Percentiles rank a stretch among this genome's conserved stretches.
These are phyloP conservation scores for Diaporthe batatas DNA, from an alignment of 2,329 filamentous ascomycete genomes.

Conservation along the genomic window DNA sequence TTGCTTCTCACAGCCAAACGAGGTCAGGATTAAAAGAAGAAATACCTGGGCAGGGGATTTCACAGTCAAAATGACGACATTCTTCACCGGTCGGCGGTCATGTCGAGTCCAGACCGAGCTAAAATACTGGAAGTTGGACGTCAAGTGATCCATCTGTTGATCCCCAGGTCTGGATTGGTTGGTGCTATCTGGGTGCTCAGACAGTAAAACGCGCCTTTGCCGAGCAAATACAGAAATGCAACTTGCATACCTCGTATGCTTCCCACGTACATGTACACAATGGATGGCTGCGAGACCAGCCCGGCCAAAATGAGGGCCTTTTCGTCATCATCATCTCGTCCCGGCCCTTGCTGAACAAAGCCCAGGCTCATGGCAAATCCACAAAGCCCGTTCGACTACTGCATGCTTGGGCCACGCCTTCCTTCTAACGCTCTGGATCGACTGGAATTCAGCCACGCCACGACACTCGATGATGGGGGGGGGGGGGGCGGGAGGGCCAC, in stretches of 20 bases:
- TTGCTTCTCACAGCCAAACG: not conserved
- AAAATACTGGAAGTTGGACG: conserved; percentile 12
- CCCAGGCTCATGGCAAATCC: not conserved
- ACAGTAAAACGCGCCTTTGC: conserved; percentile 4
- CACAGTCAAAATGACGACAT: conserved; percentile 27
- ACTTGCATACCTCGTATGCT: not conserved
- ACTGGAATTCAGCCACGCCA: conserved; percentile 24
- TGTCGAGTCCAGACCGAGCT: conserved; percentile 1
- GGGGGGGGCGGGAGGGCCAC: too few species aligned
- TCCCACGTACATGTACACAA: not conserved
- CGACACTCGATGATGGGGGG: conserved; percentile 6
- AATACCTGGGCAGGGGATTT: not conserved
- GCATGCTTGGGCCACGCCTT: not conserved
- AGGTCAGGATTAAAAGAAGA: not conserved
- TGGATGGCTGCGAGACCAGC: not conserved
- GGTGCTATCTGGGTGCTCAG: conserved; percentile 4
- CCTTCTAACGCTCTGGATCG: not conserved
- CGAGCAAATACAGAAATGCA: not conserved
- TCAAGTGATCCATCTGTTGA: conserved; percentile 22
- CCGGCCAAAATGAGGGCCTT: not conserved
- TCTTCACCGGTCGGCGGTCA: conserved; percentile 5
- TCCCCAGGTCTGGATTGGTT: conserved; percentile 14
- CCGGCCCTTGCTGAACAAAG: not conserved
- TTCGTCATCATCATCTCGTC: conserved; percentile 12
- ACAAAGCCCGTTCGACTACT: not conserved